Evolutionary conservation across 306 rosid species (phyloP), one percentile per base, ranked within the genome.

Genomic region (Acacia acuminata): DNA sequence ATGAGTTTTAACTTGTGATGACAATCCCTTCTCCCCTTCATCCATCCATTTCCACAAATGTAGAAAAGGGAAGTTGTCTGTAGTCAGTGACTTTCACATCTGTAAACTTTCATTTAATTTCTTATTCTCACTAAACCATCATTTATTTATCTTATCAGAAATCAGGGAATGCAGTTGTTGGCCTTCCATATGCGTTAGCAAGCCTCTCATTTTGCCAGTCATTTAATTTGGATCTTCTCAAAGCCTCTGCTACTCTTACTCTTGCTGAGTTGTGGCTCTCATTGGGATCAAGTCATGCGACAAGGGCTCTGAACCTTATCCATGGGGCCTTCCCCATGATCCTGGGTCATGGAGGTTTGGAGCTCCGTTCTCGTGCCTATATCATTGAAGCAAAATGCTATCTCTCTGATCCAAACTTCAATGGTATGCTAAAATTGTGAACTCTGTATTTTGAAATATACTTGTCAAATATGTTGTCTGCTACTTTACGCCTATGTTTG

Each of bases 331-430:
- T 93, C 77, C 96, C 98, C 15, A 92, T 92, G 87, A 92, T 96
- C 91, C 97, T 96, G 82, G 99, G 99, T 84, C 99, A 96, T 79
- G 99, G 98, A 38, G 99, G 99, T 87, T 84, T 96, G 90, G 98
- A 96, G 89, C 99, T 96, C 53, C 89, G 94, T 67, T 90, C 98
- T 64, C 97, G 96, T 68, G 98, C 98, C 84, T 89, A 86, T 72
- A 93, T 93, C 77, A 89, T 84, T 51, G 98, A 96, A 90, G 97
- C 94, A 67, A 96, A 91, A 87, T 96, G 99, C 92, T 93, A 92
- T 80, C 88, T 93, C 17, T 88, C 84, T 19, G 93, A 94, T 88
- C 88, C 90, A 82, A 92, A 88, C 88, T 93, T 93, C 85, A 88
- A 92, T n/a, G 89, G 99, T 96, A 90, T 6, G 74, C 22, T 22